Conservation (phyloP, 495 filamentous ascomycete species). For the Lophiostoma macrostomum region DNA sequence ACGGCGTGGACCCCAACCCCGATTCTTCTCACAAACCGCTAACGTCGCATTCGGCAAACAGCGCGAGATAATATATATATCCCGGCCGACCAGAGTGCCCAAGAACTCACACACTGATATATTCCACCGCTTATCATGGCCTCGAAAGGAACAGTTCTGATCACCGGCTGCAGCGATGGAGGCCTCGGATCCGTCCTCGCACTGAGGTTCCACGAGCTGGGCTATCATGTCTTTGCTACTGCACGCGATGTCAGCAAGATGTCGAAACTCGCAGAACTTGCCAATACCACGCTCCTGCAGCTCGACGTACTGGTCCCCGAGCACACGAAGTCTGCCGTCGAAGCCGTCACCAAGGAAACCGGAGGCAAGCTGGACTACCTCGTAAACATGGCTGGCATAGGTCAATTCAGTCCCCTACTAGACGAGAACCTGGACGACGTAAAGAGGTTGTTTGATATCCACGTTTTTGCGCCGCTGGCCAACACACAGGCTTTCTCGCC, state of each 20-base stretch:
- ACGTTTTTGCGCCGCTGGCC: slow-evolving; percentile 12
- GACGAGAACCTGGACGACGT: slow-evolving; percentile 42
- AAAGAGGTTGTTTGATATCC: slow-evolving; percentile 26
- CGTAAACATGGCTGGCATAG: slow-evolving; percentile 47
- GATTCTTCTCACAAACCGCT: no score
- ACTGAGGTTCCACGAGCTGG: slow-evolving; percentile 40
- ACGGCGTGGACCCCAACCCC: no score
- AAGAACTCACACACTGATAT: no score
- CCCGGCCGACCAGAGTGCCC: no score
- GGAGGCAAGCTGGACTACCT: slow-evolving; percentile 40
- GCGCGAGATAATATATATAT: no score
- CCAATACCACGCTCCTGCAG: slow-evolving; percentile 19
- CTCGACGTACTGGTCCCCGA: slow-evolving; percentile 22
- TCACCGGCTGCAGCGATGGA: slow-evolving; percentile 50
- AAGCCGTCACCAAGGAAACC: neutral
- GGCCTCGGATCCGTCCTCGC: slow-evolving; percentile 48
- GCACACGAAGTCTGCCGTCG: slow-evolving; percentile 20
- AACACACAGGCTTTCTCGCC: slow-evolving; percentile 24
- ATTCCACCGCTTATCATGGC: no score
- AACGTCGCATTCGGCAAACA: no score
- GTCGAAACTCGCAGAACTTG: slow-evolving; percentile 5
- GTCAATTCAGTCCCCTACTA: slow-evolving; percentile 37
- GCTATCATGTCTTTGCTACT: slow-evolving; percentile 46
- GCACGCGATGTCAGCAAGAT: slow-evolving; percentile 42
- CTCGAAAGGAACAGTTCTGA: no score